Evolutionary conservation across 2,329 filamentous ascomycete genomes (phyloP).

Genomic region (Trichoderma hamatum): DNA sequence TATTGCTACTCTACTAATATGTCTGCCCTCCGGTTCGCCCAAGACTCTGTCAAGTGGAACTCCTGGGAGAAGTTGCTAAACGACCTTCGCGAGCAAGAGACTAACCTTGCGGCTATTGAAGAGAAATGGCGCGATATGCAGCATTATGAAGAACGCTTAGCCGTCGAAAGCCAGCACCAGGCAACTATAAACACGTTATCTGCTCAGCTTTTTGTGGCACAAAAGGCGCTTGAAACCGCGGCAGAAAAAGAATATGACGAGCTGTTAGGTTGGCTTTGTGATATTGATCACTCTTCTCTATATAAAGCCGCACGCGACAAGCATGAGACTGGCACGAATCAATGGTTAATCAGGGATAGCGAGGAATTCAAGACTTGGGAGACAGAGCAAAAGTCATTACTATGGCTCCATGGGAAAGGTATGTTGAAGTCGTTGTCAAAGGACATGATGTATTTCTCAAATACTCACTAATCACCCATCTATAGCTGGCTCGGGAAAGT

Average conservation of each 20-base stretch:
- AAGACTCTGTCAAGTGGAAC: not conserved
- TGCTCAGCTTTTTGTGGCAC: not conserved
- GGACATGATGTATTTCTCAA: not conserved
- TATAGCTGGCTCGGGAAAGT: slow-evolving; percentile 2
- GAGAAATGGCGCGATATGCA: not conserved
- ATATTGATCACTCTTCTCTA: not conserved
- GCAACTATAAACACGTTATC: not conserved
- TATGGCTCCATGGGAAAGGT: slow-evolving; percentile 17
- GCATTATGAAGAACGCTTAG: not conserved
- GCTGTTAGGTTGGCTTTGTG: not conserved
- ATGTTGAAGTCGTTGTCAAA: not conserved
- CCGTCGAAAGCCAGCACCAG: not conserved
- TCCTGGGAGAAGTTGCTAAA: not conserved
- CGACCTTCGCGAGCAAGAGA: not conserved
- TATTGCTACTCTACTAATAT: not conserved
- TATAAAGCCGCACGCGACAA: not conserved
- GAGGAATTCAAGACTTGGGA: not conserved
- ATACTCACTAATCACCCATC: not conserved
- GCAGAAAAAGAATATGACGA: not conserved
- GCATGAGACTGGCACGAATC: not conserved
- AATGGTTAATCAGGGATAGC: not conserved
- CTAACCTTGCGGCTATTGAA: not conserved
- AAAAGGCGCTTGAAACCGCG: not conserved
- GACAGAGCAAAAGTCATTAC: not conserved
- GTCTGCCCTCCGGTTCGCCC: not conserved